Conservation (phyloP, 192 early-diverging fungal species). For the Entrophospora sp. region DNA sequence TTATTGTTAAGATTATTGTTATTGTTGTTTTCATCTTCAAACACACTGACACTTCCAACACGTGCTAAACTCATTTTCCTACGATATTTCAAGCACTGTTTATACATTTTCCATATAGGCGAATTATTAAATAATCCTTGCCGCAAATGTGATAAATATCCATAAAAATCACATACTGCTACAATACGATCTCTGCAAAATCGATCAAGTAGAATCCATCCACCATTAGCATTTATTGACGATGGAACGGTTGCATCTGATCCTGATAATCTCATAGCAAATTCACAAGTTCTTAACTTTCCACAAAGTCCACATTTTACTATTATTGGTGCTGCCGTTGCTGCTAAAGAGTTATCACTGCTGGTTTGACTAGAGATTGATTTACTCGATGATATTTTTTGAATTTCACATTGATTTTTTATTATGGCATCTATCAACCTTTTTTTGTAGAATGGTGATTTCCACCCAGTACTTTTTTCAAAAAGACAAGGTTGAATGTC, state of each 20-base stretch:
- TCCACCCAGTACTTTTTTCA: constrained; percentile 29
- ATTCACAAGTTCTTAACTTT: constrained; percentile 54
- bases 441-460: constrained; percentile 31
- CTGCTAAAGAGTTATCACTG: constrained; percentile 12
- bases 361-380: constrained; percentile 17
- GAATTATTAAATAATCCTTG: constrained; percentile 76
- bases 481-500: constrained; percentile 75
- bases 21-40: too few relatives aligned
- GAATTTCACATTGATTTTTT: constrained; percentile 46
- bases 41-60: too few relatives aligned
- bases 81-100: constrained; percentile 76
- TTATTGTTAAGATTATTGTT: too few relatives aligned
- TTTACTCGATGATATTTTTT: constrained; percentile 19
- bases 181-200: constrained; percentile 90
- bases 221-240: too few relatives aligned
- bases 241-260: constrained; percentile 10
- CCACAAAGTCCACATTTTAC: constrained; percentile 54
- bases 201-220: constrained; percentile 71
- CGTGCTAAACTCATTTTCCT: constrained; percentile 81
- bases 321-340: constrained; percentile 31
- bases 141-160: constrained; percentile 82
- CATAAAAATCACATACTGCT: constrained; percentile 90
- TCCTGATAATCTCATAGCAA: constrained; percentile 40
- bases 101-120: constrained; percentile 69
- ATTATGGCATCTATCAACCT: constrained; percentile 50